A percentile compares a stretch with the other conserved stretches of the same genome.
These are phyloP conservation scores for Escallonia rubra DNA, from an alignment of 129 eudicot genomes.

Conservation along the genomic window DNA sequence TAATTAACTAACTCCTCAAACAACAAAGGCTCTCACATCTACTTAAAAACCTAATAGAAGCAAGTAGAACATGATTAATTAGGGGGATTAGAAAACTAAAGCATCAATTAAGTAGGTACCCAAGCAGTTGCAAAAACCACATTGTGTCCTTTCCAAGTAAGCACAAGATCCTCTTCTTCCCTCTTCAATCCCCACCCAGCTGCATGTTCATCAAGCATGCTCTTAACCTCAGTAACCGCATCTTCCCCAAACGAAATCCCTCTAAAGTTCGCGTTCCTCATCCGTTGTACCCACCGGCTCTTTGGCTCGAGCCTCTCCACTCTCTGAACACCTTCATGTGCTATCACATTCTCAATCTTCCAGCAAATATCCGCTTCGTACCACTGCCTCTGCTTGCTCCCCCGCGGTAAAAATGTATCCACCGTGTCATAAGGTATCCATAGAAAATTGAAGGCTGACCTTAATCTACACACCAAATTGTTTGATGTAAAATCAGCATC, in stretches of 20 bases:
- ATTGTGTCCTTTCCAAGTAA: slow-evolving; percentile 98
- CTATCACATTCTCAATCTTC: slow-evolving; percentile 89
- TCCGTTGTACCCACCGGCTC: slow-evolving; percentile 66
- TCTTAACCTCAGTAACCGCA: slow-evolving; percentile 61
- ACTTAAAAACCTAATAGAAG: not conserved
- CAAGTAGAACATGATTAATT: not conserved
- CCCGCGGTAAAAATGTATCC: slow-evolving; percentile 78
- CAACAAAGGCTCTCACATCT: not conserved
- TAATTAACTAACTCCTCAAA: not conserved
- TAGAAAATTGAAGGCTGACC: slow-evolving; percentile 76
- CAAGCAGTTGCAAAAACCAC: slow-evolving; percentile 92
- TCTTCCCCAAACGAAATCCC: slow-evolving; percentile 66
- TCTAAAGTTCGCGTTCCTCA: slow-evolving; percentile 58
- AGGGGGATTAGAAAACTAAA: not conserved
- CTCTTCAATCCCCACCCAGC: slow-evolving; percentile 98
- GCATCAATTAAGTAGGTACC: slow-evolving; percentile 42
- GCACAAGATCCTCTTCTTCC: slow-evolving; percentile 88
- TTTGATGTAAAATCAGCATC: slow-evolving; percentile 84
- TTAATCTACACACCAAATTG: slow-evolving; percentile 50
- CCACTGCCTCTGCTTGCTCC: slow-evolving; percentile 83
- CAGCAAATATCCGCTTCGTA: slow-evolving; percentile 80
- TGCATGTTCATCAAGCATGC: slow-evolving; percentile 88
- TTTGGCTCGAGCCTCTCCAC: slow-evolving; percentile 80
- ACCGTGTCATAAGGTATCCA: slow-evolving; percentile 92
- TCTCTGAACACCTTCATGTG: slow-evolving; percentile 65